Percentiles rank a stretch among this genome's conserved stretches.
Conservation (phyloP, 2,329 filamentous ascomycete species). For the Rhynchosporium agropyri region DNA sequence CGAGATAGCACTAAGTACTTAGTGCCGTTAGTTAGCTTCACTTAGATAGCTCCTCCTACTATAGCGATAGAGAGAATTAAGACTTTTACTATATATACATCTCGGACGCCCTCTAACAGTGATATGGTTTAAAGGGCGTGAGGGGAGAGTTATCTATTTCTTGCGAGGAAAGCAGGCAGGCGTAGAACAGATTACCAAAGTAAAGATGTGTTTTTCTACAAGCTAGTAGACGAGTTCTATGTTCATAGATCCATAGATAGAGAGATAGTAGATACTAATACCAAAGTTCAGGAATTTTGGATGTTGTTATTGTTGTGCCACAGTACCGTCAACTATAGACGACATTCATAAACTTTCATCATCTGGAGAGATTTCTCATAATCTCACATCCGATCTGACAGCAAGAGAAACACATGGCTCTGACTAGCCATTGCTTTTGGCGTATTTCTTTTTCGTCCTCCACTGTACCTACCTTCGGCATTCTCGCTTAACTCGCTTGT, state of each 20-base stretch:
- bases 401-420: too few relatives aligned
- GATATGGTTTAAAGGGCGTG: not conserved
- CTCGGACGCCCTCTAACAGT: too few relatives aligned
- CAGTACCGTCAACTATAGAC: too few relatives aligned
- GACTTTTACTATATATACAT: too few relatives aligned
- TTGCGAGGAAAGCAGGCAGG: not conserved
- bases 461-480: not conserved
- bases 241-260: conserved; percentile 5
- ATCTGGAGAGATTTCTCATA: not conserved
- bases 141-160: not conserved
- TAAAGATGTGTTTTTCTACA: too few relatives aligned
- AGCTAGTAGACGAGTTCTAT: not conserved
- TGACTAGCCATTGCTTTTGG: not conserved
- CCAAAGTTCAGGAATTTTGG: not conserved
- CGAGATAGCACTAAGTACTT: too few relatives aligned
- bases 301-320: not conserved
- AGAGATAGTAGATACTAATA: not conserved
- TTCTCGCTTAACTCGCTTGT: not conserved
- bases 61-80: too few relatives aligned
- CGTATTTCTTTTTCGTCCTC: not conserved
- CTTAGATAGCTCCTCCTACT: too few relatives aligned
- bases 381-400: not conserved
- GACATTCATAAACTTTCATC: not conserved
- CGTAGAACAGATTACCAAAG: not conserved
- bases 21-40: too few relatives aligned